These are phyloP conservation scores for Sporisorium sorghi DNA, from an alignment of 1,284 basidiomycete species.

Conservation along the genomic window DNA sequence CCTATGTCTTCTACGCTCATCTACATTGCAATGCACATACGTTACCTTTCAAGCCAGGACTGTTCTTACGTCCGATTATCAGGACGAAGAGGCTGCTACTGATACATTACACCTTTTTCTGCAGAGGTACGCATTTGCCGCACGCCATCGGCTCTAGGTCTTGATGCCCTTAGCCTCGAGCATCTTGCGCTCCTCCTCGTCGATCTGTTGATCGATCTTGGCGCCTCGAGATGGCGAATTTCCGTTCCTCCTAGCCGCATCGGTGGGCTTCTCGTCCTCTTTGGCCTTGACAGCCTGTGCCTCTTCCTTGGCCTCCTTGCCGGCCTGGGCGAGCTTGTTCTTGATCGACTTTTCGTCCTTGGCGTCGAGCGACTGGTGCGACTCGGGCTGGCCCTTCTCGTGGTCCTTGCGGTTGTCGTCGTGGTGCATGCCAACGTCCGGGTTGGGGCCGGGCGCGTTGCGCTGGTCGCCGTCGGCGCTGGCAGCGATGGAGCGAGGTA, in stretches of 20 bases:
- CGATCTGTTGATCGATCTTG: slow-evolving; percentile 75
- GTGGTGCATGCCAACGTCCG: slow-evolving; percentile 53
- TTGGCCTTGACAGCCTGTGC: slow-evolving; percentile 47
- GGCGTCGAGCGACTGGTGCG: slow-evolving; percentile 58
- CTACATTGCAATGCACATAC: neutral
- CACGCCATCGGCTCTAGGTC: slow-evolving; percentile 5
- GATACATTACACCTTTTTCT: slow-evolving; percentile 2
- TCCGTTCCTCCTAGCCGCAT: slow-evolving; percentile 70
- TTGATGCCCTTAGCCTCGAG: slow-evolving; percentile 67
- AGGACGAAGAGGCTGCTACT: slow-evolving; percentile 2
- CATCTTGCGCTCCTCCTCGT: slow-evolving; percentile 70
- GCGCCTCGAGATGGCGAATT: slow-evolving; percentile 76
- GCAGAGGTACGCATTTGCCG: neutral
- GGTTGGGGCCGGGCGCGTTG: slow-evolving; percentile 53
- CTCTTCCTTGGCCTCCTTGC: slow-evolving; percentile 59
- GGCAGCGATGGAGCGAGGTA: neutral
- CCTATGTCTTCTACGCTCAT: no score
- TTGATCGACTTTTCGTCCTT: slow-evolving; percentile 65
- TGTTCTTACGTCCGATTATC: neutral
- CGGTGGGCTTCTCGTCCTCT: slow-evolving; percentile 47
- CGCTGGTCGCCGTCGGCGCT: slow-evolving; percentile 59
- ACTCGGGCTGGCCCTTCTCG: slow-evolving; percentile 61
- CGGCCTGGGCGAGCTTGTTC: slow-evolving; percentile 64
- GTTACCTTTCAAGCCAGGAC: neutral
- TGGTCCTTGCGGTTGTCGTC: slow-evolving; percentile 56